These are phyloP conservation scores for Halophytophthora batemanensis DNA, from an alignment of 352 stramenopile genomes.

Conservation along the genomic window DNA sequence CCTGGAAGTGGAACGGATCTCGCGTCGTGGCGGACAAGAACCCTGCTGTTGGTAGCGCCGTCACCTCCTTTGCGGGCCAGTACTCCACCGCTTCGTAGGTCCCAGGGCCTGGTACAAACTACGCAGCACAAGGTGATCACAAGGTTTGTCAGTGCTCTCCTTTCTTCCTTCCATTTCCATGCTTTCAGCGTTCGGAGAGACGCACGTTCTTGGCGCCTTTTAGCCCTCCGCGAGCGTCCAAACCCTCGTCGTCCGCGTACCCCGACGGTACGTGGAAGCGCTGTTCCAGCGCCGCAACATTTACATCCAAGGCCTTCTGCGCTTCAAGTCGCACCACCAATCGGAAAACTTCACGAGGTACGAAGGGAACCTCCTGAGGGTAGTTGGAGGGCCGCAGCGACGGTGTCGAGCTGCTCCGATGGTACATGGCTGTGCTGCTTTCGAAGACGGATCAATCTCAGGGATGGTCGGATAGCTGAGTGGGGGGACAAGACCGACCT, in stretches of 20 bases:
- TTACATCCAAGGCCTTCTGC: conserved; percentile 54
- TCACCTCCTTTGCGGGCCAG: conserved; percentile 23
- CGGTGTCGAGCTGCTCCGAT: conserved; percentile 9
- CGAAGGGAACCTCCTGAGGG: conserved; percentile 30
- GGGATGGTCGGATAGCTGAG: too few relatives aligned
- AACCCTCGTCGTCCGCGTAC: conserved; percentile 41
- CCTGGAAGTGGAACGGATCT: conserved; percentile 3
- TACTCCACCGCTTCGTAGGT: conserved; percentile 39
- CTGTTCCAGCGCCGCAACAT: conserved; percentile 46
- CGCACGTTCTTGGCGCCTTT: conserved; percentile 24
- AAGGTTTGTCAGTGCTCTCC: too few relatives aligned
- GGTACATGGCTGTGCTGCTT: conserved; percentile 3
- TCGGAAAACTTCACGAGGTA: conserved; percentile 65
- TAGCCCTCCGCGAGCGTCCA: conserved; percentile 23
- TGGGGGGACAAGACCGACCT: too few relatives aligned
- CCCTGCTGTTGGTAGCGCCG: conserved; percentile 16
- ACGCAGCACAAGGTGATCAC: not conserved
- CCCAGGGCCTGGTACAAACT: conserved; percentile 50
- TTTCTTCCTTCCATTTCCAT: too few relatives aligned
- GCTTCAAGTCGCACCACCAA: conserved; percentile 60
- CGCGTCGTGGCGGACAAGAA: conserved; percentile 30
- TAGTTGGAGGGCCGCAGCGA: conserved; percentile 11
- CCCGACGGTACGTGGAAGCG: conserved; percentile 51
- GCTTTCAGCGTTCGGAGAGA: too few relatives aligned
- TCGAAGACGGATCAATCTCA: not conserved